These are phyloP conservation scores for Rhizophora apiculata DNA, from an alignment of 345 rosid genomes.

Conservation along the genomic window DNA sequence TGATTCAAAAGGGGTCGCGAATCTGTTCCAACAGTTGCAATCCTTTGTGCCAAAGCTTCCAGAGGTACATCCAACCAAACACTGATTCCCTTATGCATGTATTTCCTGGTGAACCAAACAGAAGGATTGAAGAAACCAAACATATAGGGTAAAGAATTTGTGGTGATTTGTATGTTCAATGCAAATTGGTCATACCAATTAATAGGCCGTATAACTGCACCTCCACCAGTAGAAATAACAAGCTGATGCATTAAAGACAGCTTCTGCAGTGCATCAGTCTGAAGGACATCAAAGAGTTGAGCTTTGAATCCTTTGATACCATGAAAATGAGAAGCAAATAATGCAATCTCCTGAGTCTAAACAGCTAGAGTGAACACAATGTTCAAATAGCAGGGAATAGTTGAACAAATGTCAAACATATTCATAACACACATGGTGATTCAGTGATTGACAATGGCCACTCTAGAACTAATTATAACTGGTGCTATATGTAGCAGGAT, in stretches of 20 bases:
- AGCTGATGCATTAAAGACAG: slow-evolving; percentile 55
- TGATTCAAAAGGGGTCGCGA: slow-evolving; percentile 82
- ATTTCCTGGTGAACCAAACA: slow-evolving; percentile 44
- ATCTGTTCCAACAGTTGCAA: slow-evolving; percentile 84
- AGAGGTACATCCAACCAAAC: slow-evolving; percentile 97
- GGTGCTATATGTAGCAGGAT: no score
- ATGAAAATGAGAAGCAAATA: not conserved
- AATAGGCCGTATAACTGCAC: slow-evolving; percentile 69
- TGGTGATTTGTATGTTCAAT: not conserved
- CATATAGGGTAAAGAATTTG: not conserved
- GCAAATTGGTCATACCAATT: slow-evolving; percentile 54
- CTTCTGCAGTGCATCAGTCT: slow-evolving; percentile 65
- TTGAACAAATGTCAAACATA: no score
- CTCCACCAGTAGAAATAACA: slow-evolving; percentile 98
- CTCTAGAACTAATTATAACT: no score
- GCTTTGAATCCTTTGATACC: not conserved
- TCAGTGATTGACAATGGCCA: no score
- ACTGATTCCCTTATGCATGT: slow-evolving; percentile 79
- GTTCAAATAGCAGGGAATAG: no score
- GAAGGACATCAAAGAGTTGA: slow-evolving; percentile 11
- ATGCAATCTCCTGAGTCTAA: not conserved
- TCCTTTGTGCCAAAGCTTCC: slow-evolving; percentile 86
- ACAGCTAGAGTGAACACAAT: no score
- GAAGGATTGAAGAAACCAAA: not conserved
- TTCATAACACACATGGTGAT: no score